Evolutionary conservation across 345 rosid species (phyloP).

Genomic region (Salix dunnii): DNA sequence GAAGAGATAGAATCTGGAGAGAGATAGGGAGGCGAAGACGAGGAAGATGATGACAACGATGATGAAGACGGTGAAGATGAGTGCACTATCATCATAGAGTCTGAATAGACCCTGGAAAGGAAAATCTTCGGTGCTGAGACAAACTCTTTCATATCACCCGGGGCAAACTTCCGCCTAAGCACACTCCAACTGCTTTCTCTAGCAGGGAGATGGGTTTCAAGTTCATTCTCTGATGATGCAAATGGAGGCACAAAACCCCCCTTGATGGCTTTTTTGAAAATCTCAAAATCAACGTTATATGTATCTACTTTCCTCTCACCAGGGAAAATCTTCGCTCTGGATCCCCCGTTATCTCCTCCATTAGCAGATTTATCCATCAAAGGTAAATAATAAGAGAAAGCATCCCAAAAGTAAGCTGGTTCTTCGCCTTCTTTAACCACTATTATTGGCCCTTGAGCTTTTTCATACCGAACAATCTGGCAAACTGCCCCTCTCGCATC

Average conservation of each 20-base stretch:
- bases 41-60: slow-evolving; percentile 43
- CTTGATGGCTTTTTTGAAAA: slow-evolving; percentile 71
- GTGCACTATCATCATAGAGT: slow-evolving; percentile 85
- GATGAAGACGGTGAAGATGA: slow-evolving; percentile 56
- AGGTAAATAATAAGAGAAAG: slow-evolving; percentile 70
- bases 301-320: slow-evolving; percentile 68
- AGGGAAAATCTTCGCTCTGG: slow-evolving; percentile 39
- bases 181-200: slow-evolving; percentile 95
- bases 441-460: slow-evolving; percentile 62
- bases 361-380: slow-evolving; percentile 56
- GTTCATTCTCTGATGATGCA: slow-evolving; percentile 73
- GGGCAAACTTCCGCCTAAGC: slow-evolving; percentile 78
- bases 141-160: slow-evolving; percentile 66
- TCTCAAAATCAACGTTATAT: slow-evolving; percentile 88
- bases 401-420: slow-evolving; percentile 80
- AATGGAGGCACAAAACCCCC: slow-evolving; percentile 96
- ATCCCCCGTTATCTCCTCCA: slow-evolving; percentile 29
- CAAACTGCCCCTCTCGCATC: slow-evolving; percentile 95
- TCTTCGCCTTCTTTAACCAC: slow-evolving; percentile 87
- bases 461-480: slow-evolving; percentile 94
- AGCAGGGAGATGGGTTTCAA: slow-evolving; percentile 87
- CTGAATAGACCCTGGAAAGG: slow-evolving; percentile 85
- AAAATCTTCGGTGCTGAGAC: slow-evolving; percentile 56
- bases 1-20: slow-evolving; percentile 75
- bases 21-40: slow-evolving; percentile 68